Base-by-base conservation (phyloP, 768 basidiomycete genomes). In the Leucosporidium creatinivorum region DNA sequence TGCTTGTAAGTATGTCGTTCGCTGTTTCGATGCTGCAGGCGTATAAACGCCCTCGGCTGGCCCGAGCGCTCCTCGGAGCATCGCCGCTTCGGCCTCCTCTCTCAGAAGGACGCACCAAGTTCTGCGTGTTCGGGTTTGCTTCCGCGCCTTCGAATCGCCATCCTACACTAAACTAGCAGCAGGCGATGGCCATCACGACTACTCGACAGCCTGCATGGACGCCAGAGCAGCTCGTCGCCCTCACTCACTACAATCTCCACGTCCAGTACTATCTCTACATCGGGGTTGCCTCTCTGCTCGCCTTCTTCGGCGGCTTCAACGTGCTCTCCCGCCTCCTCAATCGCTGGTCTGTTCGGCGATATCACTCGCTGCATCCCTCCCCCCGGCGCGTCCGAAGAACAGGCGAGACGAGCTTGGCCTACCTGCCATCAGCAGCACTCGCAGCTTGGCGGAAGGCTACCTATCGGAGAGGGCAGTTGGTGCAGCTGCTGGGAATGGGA, bases 211-310 rank as follows among this genome's bases (percentile, higher is more conserved):
- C 64, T 10, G 44, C 28, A 1, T 54, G 39, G 56, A 58, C 63
- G 1, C 25, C n/a, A 3, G 55, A 50, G 4, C 21, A 65, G 50
- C 61, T 50, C 19, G 50, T 31, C 17, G 55, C 54, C 47, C 57
- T 69, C n/a, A n/a, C 36, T 7, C 59, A 61, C 61, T 69, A 65
- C 63, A 69, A 69, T 54, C 8, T 31, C 15, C 50, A 60, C 47
- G 56, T 65, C 30, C 63, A 54, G 17, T 25, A 17, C 56, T 69
- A 52, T 19, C 51, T 51, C 19, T 69, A 69, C 59, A 26, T 31
- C 23, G 68, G 55, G 4, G 10, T 52, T 21, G 17, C 33, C 33
- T 33, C 26, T 9, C 26, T 68, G 31, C 19, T 60, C 30, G 25
- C 60, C 51, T 18, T 55, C 48, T 48, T 68, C 31, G 67, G 58